phyloP scores from a whole-genome alignment of 148 eudicot genomes.

The Camellia granthamiana region DNA sequence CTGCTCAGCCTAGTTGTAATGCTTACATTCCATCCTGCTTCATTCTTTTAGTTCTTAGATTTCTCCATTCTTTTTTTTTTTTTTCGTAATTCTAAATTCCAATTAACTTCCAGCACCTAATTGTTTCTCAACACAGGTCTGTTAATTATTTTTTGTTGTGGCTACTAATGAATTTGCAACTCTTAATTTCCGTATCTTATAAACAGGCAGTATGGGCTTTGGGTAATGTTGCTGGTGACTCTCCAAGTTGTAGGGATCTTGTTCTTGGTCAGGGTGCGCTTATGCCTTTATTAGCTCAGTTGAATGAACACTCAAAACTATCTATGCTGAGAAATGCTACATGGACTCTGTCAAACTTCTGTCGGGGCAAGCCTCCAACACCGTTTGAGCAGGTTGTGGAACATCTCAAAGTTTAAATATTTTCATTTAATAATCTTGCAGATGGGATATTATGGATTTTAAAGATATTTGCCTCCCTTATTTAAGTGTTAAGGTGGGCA shows the following conservation, averaged over 20 bases:
- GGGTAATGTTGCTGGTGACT: conserved; percentile 95
- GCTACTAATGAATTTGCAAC: background rate
- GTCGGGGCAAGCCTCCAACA: conserved; percentile 92
- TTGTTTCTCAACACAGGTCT: background rate
- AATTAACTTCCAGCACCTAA: background rate
- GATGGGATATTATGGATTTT: background rate
- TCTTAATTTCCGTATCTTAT: conserved; percentile 10
- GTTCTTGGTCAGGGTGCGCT: conserved; percentile 81
- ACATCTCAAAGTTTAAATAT: background rate
- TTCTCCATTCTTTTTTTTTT: background rate
- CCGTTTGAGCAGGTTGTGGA: conserved; percentile 73
- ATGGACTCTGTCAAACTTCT: conserved; percentile 90
- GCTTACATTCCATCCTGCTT: background rate
- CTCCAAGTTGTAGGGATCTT: conserved; percentile 88
- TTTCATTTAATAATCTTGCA: background rate
- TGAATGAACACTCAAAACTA: conserved; percentile 78
- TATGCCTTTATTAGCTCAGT: conserved; percentile 77
- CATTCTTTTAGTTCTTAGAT: background rate
- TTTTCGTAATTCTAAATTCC: background rate
- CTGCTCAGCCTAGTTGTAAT: background rate
- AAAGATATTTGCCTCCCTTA: background rate
- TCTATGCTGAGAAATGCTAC: conserved; percentile 97
- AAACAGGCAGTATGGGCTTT: conserved; percentile 95
- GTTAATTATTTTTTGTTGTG: background rate
- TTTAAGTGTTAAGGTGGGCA: background rate